Conservation (phyloP, 805 yeast species). For the Brettanomyces bruxellensis region DNA sequence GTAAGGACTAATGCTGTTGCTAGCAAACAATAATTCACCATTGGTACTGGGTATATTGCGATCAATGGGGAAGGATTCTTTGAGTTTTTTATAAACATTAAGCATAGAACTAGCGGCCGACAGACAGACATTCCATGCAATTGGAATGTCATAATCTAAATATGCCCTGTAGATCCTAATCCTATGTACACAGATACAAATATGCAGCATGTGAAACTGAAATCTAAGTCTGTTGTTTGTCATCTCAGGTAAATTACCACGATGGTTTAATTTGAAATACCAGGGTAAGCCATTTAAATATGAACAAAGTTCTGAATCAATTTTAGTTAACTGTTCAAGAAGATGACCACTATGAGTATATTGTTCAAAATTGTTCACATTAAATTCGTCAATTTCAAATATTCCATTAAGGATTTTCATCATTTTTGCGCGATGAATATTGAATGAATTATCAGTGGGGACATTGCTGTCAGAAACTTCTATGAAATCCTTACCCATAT, state of each 20-base stretch:
- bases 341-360: neutral
- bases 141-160: neutral
- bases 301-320: neutral
- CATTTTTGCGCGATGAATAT: neutral
- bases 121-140: neutral
- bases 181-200: neutral
- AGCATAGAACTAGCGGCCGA: neutral
- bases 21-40: neutral
- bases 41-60: no score
- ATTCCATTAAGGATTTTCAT: neutral
- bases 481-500: neutral
- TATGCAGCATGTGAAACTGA: neutral
- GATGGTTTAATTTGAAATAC: neutral
- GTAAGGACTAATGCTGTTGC: neutral
- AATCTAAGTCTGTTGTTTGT: neutral
- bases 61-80: neutral
- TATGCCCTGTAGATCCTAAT: neutral
- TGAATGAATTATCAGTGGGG: neutral
- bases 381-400: neutral
- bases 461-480: neutral
- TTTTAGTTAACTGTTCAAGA: neutral
- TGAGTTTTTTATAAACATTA: neutral
- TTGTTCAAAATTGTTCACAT: neutral
- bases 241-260: neutral
- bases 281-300: neutral